Evolutionary conservation across 345 rosid genomes (phyloP), one percentile per base, ranked within the genome.

Genomic region (Raphanus sativus): DNA sequence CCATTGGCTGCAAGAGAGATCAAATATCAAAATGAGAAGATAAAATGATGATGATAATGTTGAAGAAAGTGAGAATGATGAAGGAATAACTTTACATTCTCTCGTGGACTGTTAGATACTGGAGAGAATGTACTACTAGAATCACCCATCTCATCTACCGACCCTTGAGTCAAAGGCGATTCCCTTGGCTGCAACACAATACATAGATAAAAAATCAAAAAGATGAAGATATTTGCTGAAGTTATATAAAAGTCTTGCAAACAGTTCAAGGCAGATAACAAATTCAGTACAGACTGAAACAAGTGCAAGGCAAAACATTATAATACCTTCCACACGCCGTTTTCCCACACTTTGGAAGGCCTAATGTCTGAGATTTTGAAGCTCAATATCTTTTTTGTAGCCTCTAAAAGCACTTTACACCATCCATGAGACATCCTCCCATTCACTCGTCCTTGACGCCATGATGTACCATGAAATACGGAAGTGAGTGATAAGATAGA

Each of bases 281-380:
- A n/a, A n/a, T n/a, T n/a, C n/a, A n/a, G n/a, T n/a, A n/a, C n/a
- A n/a, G n/a, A n/a, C n/a, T n/a, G n/a, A n/a, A n/a, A n/a, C n/a
- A n/a, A n/a, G 0, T n/a, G 28, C 15, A 33, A 63, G 8, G 9
- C 16, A 34, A 34, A 34, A 34, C 40, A 34, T 5, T 26, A 8
- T 6, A 3, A 6, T 72, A 45, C 75, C 68, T 72, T 72, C 75
- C 75, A 72, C 28, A 72, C 32, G 30, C 68, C 68, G n/a, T 72
- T 28, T 62, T 72, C 68, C 78, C 78, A 72, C 74, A 59, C 88
- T 90, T 77, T 75, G 24, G 76, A 82, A 70, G 94, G 91, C 80
- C 91, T 86, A 38, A 88, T 29, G 16, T 84, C 86, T 8, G 85
- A 70, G 58, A 76, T 81, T 66, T 60, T 33, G 45, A 83, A 45